Evolutionary conservation across 805 yeast genomes (phyloP), one percentile per base, ranked within the genome.

Genomic region (Cyberlindnera nakhonratchasimensis): DNA sequence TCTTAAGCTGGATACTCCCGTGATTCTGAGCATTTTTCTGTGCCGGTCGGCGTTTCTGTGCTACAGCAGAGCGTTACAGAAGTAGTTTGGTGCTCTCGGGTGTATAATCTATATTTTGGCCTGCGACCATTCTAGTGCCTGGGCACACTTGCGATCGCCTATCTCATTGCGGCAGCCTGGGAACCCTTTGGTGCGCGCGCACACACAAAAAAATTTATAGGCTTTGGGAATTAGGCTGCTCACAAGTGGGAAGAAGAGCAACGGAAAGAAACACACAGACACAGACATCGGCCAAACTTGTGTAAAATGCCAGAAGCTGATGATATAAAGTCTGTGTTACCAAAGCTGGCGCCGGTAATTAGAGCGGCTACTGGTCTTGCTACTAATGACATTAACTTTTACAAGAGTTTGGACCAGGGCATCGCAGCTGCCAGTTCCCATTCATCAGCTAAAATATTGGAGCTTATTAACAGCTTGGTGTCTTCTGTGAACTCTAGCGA

Each of bases 351-450:
- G 36, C 68, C 73, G 10, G 66, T 81, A 3, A 77, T 86, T 29
- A 69, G 95, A 46, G 74, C 83, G 3, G 72, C 95, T 0, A 69
- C 82, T 3, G 79, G 85, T 2, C 62, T 90, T 32, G 84, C 86
- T 2, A 77, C 87, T 0, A 85, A 85, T 42, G 98, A 91, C 66
- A 72, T 89, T n/a, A 77, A 74, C 23, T 93, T 90, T 55, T 78
- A 80, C 61, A 68, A 72, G 34, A 78, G 86, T 35, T 57, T 87
- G 11, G 91, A 86, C 53, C 53, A 66, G 3, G 55, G 60, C 1
- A 56, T 80, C 12, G 62, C 70, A 8, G 48, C 55, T 0, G 57
- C 69, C 12, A 58, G 80, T 36, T 68, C 69, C 9, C 50, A 51
- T 2, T 56, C 75, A 0, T 69, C 80, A 4, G 58, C 62, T 13